These are phyloP conservation scores for Saccharomyces hybrid DNA, from an alignment of 1,139 yeast genomes.

Conservation along the genomic window DNA sequence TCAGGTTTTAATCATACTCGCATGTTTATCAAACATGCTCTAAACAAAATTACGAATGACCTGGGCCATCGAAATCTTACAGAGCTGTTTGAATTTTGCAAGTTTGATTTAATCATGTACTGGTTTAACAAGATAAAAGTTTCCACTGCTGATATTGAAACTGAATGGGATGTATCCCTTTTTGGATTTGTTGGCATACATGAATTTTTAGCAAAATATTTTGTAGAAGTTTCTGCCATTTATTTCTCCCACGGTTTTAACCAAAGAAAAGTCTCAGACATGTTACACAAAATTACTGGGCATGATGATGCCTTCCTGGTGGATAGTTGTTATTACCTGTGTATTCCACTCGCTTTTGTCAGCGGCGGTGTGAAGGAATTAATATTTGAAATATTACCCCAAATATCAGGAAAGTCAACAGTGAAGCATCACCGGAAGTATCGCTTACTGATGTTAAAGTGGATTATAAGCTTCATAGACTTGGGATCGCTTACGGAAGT, in stretches of 20 bases:
- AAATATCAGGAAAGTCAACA: constrained; percentile 15
- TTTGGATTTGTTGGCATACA: constrained; percentile 20
- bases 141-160: not conserved
- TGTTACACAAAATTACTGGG: constrained; percentile 4
- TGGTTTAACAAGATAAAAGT: constrained; percentile 12
- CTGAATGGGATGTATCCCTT: constrained; percentile 21
- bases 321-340: constrained; percentile 33
- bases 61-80: constrained; percentile 6
- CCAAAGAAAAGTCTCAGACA: constrained; percentile 6
- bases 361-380: constrained; percentile 38
- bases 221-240: constrained; percentile 16
- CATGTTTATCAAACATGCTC: constrained; percentile 8
- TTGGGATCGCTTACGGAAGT: constrained; percentile 30
- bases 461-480: constrained; percentile 38
- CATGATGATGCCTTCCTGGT: constrained; percentile 25
- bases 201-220: constrained; percentile 15
- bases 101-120: constrained; percentile 17
- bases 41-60: constrained; percentile 6
- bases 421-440: constrained; percentile 26
- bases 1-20: constrained; percentile 37
- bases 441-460: constrained; percentile 30
- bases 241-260: constrained; percentile 20
- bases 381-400: constrained; percentile 29
- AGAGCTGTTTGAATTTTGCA: constrained; percentile 20
- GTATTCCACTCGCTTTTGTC: constrained; percentile 42